These are phyloP conservation scores for Acorus calamus DNA, from an alignment of 106 monocot genomes.

Conservation along the genomic window DNA sequence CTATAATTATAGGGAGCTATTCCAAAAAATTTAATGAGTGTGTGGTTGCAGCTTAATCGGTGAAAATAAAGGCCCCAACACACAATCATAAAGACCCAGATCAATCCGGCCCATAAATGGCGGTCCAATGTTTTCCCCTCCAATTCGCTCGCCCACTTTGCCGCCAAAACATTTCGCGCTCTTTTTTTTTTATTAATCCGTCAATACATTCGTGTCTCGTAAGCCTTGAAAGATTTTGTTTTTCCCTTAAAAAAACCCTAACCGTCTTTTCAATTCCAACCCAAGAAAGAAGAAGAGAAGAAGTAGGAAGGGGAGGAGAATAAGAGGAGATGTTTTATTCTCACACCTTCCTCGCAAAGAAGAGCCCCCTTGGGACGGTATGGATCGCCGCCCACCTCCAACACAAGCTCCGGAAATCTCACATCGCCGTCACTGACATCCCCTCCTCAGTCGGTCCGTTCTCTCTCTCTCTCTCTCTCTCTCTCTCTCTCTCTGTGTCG, in stretches of 20 bases:
- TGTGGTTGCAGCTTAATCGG: no score
- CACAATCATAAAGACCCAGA: no score
- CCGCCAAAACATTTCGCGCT: background rate
- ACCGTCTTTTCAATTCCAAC: no score
- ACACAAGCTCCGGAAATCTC: slow-evolving; percentile 70
- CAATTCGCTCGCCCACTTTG: no score
- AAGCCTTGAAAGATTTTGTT: no score
- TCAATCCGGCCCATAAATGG: no score
- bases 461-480: background rate
- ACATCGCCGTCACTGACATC: slow-evolving; percentile 65
- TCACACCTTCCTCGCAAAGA: slow-evolving; percentile 66
- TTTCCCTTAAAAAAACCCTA: no score
- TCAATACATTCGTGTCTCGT: background rate
- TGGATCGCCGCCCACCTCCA: slow-evolving; percentile 93
- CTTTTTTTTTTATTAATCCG: background rate
- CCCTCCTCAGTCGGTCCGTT: slow-evolving; percentile 49
- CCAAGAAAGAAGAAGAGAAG: no score
- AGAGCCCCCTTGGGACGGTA: slow-evolving; percentile 71
- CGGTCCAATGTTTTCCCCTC: no score
- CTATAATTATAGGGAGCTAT: no score
- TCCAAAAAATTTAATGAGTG: no score
- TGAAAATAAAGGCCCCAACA: no score
- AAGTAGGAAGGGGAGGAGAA: background rate
- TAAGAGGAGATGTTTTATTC: slow-evolving; percentile 69
- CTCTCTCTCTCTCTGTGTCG: background rate